These are phyloP conservation scores for Alternaria ethzedia DNA, from an alignment of 2,329 filamentous ascomycete species.

Conservation along the genomic window DNA sequence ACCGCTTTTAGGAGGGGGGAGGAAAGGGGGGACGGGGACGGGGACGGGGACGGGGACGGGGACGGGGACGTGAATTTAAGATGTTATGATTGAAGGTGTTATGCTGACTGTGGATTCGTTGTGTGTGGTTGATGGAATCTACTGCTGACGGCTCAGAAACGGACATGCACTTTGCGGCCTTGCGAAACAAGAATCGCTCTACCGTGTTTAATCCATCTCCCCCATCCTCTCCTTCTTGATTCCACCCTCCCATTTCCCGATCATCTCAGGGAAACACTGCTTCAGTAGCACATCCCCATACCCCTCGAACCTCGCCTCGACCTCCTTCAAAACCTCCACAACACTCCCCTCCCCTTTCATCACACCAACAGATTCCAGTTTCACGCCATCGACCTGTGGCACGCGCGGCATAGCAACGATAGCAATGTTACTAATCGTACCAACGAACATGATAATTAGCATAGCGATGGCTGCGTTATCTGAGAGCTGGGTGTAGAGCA, in stretches of 20 bases:
- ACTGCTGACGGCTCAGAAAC: neutral
- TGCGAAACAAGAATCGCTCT: neutral
- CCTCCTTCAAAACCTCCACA: neutral
- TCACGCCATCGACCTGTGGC: neutral
- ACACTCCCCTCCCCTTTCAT: neutral
- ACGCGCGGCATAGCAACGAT: neutral
- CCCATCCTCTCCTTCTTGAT: neutral
- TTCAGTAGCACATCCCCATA: neutral
- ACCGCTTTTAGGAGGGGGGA: slow-evolving; percentile 29
- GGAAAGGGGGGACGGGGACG: neutral
- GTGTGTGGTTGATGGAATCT: neutral
- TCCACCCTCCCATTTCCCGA: neutral
- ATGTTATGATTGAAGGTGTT: neutral
- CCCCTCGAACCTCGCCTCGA: neutral
- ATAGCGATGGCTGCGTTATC: neutral
- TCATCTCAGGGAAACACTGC: neutral
- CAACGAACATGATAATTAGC: neutral
- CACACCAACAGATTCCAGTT: neutral
- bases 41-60: neutral
- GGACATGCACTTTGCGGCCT: neutral
- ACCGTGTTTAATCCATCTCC: neutral
- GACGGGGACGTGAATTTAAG: neutral
- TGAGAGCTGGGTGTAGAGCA: neutral
- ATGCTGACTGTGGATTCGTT: neutral
- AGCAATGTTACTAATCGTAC: neutral